Evolutionary conservation across 192 early-diverging fungal genomes (phyloP), one percentile per base, ranked within the genome.

Genomic region (Linnemannia hyalina): DNA sequence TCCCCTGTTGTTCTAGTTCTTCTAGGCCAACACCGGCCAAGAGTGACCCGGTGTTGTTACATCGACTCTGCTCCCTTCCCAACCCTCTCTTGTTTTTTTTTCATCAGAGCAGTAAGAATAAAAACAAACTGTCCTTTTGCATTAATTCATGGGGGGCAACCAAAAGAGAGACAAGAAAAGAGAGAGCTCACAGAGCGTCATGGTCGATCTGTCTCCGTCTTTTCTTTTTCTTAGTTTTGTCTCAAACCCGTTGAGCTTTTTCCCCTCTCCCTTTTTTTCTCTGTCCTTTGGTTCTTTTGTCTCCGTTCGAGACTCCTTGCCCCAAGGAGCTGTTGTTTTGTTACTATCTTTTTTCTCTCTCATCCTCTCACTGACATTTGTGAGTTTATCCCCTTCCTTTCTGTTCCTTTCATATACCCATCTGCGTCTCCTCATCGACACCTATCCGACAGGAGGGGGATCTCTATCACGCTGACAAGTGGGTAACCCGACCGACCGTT

Each of bases 261-360:
- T 15, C 32, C 32, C 13, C 65, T 65, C 57, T 29, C 41, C 41
- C n/a, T 65, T 26, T 18, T 41, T 35, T n/a, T 44, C 13, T 32
- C 8, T 32, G 1, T 23, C 9, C 42, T 26, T 26, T 29, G 4
- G 6, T 73, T 22, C 42, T 42, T 73, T 42, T 73, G 42, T 73
- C 72, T 73, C 72, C 46, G 26, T 73, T 44, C 29, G 42, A 47
- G 41, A 32, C 44, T 73, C 72, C 72, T 49, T 46, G 72, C 0
- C 36, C 36, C 44, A 20, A 6, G 2, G 16, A 47, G 1, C 15
- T 52, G n/a, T 0, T 47, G 44, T 49, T 3, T 46, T 29, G 52
- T 73, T 35, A 35, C 16, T 47, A 18, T n/a, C 18, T n/a, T 42
- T 42, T 11, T 29, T 11, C 23, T 29, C 16, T 52, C 11, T 73